These are phyloP conservation scores for Diaporthe sp. DNA, from an alignment of 2,329 filamentous ascomycete species.

Conservation along the genomic window DNA sequence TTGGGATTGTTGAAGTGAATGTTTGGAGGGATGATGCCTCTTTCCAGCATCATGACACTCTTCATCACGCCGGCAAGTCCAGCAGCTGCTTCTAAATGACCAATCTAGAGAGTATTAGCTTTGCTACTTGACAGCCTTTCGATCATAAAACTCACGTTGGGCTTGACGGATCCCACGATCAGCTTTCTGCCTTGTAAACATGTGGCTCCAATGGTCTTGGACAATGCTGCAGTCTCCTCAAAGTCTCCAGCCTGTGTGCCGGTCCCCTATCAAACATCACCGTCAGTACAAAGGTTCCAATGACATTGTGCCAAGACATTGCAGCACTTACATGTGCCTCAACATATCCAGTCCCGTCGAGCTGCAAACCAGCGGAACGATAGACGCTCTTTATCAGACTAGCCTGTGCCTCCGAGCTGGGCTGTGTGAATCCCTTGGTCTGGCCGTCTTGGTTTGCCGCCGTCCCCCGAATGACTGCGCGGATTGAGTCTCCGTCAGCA, in stretches of 20 bases:
- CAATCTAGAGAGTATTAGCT: background rate
- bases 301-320: background rate
- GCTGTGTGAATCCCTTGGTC: constrained; percentile 54
- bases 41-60: constrained; percentile 2
- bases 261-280: constrained; percentile 9
- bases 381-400: constrained; percentile 48
- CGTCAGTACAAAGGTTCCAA: background rate
- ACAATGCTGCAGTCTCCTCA: constrained; percentile 11
- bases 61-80: constrained; percentile 25
- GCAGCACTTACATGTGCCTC: constrained; percentile 40
- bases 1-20: constrained; percentile 42
- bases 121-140: too few relatives aligned
- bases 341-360: constrained; percentile 40
- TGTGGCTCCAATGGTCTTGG: constrained; percentile 19
- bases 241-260: constrained; percentile 12
- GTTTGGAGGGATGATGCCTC: constrained; percentile 43
- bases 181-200: constrained; percentile 33
- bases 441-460: constrained; percentile 54
- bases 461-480: constrained; percentile 48
- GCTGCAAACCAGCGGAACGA: constrained; percentile 31
- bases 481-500: constrained; percentile 52
- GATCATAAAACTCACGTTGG: constrained; percentile 39
- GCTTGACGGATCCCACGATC: constrained; percentile 49
- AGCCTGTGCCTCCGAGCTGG: constrained; percentile 47
- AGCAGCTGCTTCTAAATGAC: constrained; percentile 6